A percentile compares a stretch with the other conserved stretches of the same genome.
Evolutionary conservation across 2,329 filamentous ascomycete species (phyloP).

Genomic region (Calonectria pseudoturangicola): DNA sequence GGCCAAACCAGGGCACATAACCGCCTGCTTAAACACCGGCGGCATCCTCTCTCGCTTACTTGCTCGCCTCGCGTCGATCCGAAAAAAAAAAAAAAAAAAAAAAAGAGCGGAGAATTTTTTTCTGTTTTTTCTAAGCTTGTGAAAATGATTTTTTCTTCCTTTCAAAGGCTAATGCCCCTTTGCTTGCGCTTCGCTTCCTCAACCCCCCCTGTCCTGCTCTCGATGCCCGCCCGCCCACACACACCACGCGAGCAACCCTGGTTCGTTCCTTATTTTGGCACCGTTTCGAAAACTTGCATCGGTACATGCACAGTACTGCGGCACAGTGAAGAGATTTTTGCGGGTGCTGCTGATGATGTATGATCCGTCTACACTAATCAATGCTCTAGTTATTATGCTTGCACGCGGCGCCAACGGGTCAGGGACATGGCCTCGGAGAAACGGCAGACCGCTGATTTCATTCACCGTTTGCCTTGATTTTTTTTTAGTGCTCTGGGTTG

Average conservation of each 20-base stretch:
- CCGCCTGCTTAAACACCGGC: conserved; percentile 4
- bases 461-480: conserved; percentile 7
- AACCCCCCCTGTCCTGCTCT: conserved; percentile 3
- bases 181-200: conserved; percentile 1
- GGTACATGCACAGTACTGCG: conserved; percentile 37
- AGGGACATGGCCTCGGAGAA: conserved; percentile 12
- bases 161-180: not conserved
- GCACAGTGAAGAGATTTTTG: conserved; percentile 40
- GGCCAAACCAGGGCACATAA: not conserved
- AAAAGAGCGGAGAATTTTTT: conserved; percentile 20
- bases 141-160: not conserved
- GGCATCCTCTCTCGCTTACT: conserved; percentile 21
- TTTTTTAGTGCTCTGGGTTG: not conserved
- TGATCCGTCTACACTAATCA: conserved; percentile 29
- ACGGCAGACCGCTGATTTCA: conserved; percentile 31
- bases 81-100: conserved; percentile 11
- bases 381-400: conserved; percentile 26
- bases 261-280: conserved; percentile 28
- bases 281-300: conserved; percentile 37
- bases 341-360: conserved; percentile 17
- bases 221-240: conserved; percentile 8
- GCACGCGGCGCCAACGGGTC: conserved; percentile 25
- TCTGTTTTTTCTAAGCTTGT: not conserved
- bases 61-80: conserved; percentile 28
- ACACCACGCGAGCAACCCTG: conserved; percentile 25